These are phyloP conservation scores for Chamaecyparis obtusa DNA, from an alignment of 75 land plant genomes.

Conservation along the genomic window DNA sequence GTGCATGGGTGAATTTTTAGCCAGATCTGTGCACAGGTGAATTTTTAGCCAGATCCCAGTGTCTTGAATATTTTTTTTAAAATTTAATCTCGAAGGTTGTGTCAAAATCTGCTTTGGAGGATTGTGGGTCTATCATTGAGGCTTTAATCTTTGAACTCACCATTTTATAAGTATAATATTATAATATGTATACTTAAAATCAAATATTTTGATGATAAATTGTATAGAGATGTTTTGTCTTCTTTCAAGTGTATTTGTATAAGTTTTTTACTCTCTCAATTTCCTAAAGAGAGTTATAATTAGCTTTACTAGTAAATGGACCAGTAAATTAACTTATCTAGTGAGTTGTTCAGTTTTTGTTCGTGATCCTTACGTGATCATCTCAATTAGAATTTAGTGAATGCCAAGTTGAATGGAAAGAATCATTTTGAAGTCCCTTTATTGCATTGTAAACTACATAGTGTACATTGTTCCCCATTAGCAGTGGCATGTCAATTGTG, in stretches of 20 bases:
- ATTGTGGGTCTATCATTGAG: not conserved
- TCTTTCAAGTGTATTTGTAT: not conserved
- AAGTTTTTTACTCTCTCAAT: not conserved
- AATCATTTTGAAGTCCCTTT: not conserved
- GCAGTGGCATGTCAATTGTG: not conserved
- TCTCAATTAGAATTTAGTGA: not conserved
- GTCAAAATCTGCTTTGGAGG: not conserved
- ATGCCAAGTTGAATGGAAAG: not conserved
- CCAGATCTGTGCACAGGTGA: not conserved
- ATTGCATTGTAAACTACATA: not conserved
- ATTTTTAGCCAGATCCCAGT: not conserved
- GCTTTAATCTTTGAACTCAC: not conserved
- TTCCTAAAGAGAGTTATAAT: not conserved
- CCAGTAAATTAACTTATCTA: not conserved
- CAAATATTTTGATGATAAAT: not conserved
- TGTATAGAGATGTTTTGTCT: not conserved
- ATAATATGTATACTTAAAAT: not conserved
- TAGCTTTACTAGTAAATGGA: not conserved
- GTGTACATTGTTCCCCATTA: not conserved
- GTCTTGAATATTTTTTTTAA: not conserved
- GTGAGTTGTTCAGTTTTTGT: not conserved
- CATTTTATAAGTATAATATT: not conserved
- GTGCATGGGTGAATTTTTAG: not conserved
- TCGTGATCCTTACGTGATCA: not conserved
- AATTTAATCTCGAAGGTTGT: not conserved